Evolutionary conservation across 2,329 filamentous ascomycete species (phyloP), one percentile per base, ranked within the genome.

Genomic region (Claviceps capensis): DNA sequence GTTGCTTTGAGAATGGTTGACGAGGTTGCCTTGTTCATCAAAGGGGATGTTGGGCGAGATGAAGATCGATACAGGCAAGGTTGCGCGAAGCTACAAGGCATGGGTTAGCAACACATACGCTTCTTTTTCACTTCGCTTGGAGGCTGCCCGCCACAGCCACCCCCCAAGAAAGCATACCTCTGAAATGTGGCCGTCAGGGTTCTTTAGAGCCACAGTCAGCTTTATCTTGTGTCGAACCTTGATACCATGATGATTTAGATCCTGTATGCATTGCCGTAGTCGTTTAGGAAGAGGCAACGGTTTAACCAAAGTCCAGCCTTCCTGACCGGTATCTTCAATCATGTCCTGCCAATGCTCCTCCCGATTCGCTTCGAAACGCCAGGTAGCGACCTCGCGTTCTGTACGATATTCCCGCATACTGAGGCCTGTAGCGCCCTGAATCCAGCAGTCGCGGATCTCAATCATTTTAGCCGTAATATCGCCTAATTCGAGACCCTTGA

Each of bases 21-120:
- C 73, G 2, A 97, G 76, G 60, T 86, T 84, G 60, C 95, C 93
- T 54, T 91, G 80, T 50, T 95, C 88, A 61, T 93, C 88, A 40
- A 96, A 79, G 0, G 88, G 85, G 61, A 95, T 82, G 62, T 93
- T 93, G 0, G 93, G 91, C 5, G 93, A 98, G 58, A 97, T 96
- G 69, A 95, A 96, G 41, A 98, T 83, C 51, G 88, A 88, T 16
- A 97, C 79, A 1, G 93, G 90, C 36, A 97, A 79, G 43, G 89
- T 93, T 47, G 91, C 91, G 50, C 91, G 85, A 50, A 96, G 79
- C 82, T 86, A 58, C 43, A 19, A 11, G 4, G 36, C 41, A 42
- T 8, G 30, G 22, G 40, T 54, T 19, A 52, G 48, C 45, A 49
- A 48, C 4, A 22, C 6, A 19, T 8, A n/a, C 14, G 5, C 44